Evolutionary conservation across 306 rosid species (phyloP), one percentile per base, ranked within the genome.

Genomic region (Cajanus cajan): DNA sequence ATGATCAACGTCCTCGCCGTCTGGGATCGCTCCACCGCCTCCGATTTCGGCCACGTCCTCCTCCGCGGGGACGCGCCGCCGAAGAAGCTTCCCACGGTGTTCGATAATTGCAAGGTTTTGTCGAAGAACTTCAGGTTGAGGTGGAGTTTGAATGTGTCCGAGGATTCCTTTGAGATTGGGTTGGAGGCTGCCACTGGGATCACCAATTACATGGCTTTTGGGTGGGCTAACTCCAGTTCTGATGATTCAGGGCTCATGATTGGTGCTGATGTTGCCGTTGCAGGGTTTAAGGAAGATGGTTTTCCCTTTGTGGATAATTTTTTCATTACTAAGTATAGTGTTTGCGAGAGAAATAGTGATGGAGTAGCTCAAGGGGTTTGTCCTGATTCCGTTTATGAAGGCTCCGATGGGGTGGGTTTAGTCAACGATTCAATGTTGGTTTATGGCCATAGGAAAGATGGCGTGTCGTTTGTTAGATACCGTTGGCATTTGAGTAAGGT

Each of bases 141-240:
- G 73, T 94, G 97, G 98, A 92, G 87, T 13, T 73, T 94, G 91
- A 76, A 84, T 21, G 25, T 76, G 28, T 79, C 81, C 25, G 85
- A 83, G 77, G 89, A 86, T 82, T 64, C 66, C 8, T 82, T 94
- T 37, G 96, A 90, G 54, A 74, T 94, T 47, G 97, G 94, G 11
- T 87, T 94, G 64, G 98, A 94, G 82, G 96, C 90, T 21, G 91
- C 93, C 9, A 92, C 88, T 13, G 96, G 85, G 40, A 78, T 85
- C 3, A 83, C 78, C 83, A 82, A 90, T 71, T 94, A 92, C 86
- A 87, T 94, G 96, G 96, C 97, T 5, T 92, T 94, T 79, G 97
- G 98, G 25, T 94, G 97, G 98, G 93, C 97, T 28, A 79, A 70
- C 68, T 88, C 92, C 34, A 84, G 68, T 3, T 69, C 88, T 9